Evolutionary conservation across 805 yeast species (phyloP), one percentile per base, ranked within the genome.

Genomic region (Saccharomyces cerevisiae): DNA sequence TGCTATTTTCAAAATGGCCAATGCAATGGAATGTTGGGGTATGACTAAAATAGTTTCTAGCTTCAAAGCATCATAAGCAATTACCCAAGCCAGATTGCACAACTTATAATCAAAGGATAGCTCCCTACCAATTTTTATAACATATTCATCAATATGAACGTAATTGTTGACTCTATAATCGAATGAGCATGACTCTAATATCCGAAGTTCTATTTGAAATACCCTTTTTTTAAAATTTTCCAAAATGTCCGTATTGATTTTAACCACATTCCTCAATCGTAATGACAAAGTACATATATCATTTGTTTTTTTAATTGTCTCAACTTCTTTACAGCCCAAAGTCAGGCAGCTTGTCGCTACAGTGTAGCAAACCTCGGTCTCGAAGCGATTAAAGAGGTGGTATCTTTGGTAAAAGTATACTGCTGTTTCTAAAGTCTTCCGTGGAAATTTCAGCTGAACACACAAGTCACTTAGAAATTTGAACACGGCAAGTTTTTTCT

Each of bases 281-380:
- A 73, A 65, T 4, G 76, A 72, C 41, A 70, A 71, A 3, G 71
- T 65, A 70, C 67, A 77, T 11, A 89, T 76, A 48, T 86, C 88
- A 51, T 81, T 75, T 14, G 85, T 67, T 60, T 86, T 86, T 66
- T 89, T 89, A 46, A 89, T 84, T 46, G 90, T 87, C 64, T 90
- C 97, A 63, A 88, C 95, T 58, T 83, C 82, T 67, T 90, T 89
- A 47, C 84, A 74, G 2, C 96, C 86, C 14, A 88, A 72, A 54
- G 87, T 79, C 6, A 90, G 66, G 52, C 89, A 79, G 9, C 92
- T 78, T 8, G 84, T 69, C 0, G 88, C 87, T n/a, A 87, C 79
- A 47, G 84, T 83, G 58, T 76, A 76, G 47, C 83, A 81, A 52
- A 78, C 74, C 22, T 72, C 73, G 11, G 77, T 75, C 55, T 79